A percentile compares a stretch with the other conserved stretches of the same genome.
Conservation (phyloP, 192 early-diverging fungal genomes). For the Paraglomus occultum region DNA sequence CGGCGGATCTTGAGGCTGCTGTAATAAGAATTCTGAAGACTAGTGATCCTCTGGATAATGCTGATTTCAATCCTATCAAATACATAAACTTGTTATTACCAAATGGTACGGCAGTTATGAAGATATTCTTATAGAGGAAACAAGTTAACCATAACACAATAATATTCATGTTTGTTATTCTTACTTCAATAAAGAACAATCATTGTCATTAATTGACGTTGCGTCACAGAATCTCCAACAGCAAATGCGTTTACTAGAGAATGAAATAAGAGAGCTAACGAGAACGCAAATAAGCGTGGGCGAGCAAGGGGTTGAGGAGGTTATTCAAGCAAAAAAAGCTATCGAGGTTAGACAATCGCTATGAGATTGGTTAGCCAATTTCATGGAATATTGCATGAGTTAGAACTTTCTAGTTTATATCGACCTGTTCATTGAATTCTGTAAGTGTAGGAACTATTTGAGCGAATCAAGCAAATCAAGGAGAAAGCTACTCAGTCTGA, state of each 20-base stretch:
- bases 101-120: slow-evolving; percentile 52
- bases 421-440: too few species aligned
- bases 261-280: slow-evolving; percentile 69
- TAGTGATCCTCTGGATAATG: slow-evolving; percentile 64
- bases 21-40: slow-evolving; percentile 53
- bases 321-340: slow-evolving; percentile 68
- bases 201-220: slow-evolving; percentile 61
- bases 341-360: slow-evolving; percentile 59
- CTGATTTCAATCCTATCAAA: slow-evolving; percentile 68
- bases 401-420: neutral
- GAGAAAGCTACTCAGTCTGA: slow-evolving; percentile 83
- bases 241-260: slow-evolving; percentile 59
- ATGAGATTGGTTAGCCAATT: slow-evolving; percentile 5
- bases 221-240: slow-evolving; percentile 59
- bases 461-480: slow-evolving; percentile 80
- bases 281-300: slow-evolving; percentile 66
- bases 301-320: slow-evolving; percentile 56
- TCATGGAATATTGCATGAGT: neutral
- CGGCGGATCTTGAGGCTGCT: slow-evolving; percentile 56
- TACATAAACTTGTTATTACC: slow-evolving; percentile 84
- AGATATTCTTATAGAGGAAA: neutral
- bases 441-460: slow-evolving; percentile 64
- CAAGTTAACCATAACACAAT: neutral
- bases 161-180: neutral
- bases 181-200: slow-evolving; percentile 52